phyloP scores from a whole-genome alignment of 345 rosid species.

The Combretum micranthum region DNA sequence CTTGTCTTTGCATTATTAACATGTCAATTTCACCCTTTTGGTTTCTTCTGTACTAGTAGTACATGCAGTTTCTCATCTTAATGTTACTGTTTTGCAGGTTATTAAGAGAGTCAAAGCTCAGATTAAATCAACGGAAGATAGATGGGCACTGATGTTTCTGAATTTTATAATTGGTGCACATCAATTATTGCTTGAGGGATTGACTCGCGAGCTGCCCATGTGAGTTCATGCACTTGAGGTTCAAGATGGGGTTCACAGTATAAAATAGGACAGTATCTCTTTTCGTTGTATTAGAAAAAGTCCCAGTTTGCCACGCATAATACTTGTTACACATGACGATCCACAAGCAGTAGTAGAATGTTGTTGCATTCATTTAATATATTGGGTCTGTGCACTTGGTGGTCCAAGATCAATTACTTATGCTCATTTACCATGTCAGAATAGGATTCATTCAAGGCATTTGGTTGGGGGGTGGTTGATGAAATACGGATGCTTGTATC shows the following conservation, averaged over 20 bases:
- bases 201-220: constrained; percentile 80
- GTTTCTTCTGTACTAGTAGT: not conserved
- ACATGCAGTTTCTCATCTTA: not conserved
- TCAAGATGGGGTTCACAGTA: not conserved
- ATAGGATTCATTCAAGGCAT: constrained; percentile 51
- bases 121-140: constrained; percentile 51
- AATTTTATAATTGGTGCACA: constrained; percentile 55
- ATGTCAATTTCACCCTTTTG: not conserved
- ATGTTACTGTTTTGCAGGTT: constrained; percentile 30
- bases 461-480: constrained; percentile 69
- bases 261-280: not conserved
- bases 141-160: constrained; percentile 63
- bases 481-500: constrained; percentile 49
- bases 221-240: constrained; percentile 26
- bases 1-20: not conserved
- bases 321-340: no score
- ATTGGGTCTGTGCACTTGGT: not conserved
- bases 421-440: constrained; percentile 31
- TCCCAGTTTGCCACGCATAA: no score
- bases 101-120: constrained; percentile 39
- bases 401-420: not conserved
- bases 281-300: not conserved
- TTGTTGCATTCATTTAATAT: not conserved
- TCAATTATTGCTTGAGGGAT: constrained; percentile 60
- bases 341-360: not conserved